A percentile compares a stretch with the other conserved stretches of the same genome.
Evolutionary conservation across 495 filamentous ascomycete species (phyloP).

Genomic region (Hypoxylon rickii): DNA sequence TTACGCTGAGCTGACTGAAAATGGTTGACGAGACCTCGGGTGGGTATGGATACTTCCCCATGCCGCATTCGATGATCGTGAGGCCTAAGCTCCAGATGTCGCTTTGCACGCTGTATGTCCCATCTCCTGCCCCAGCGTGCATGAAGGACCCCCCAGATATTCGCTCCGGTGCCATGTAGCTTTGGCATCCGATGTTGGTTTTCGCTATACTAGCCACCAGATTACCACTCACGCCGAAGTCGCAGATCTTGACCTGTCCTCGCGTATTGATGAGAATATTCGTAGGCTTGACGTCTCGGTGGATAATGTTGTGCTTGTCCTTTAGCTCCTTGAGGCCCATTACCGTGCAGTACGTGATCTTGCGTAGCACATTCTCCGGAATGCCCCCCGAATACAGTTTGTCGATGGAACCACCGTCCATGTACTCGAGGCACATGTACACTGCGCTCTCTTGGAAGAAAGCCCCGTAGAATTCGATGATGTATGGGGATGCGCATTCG

Average conservation of each 20-base stretch:
- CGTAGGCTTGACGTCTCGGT: slow-evolving; percentile 97
- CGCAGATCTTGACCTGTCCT: slow-evolving; percentile 96
- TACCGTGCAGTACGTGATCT: slow-evolving; percentile 87
- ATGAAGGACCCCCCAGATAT: slow-evolving; percentile 86
- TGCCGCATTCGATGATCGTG: slow-evolving; percentile 94
- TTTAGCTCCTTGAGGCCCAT: slow-evolving; percentile 93
- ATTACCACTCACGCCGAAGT: slow-evolving; percentile 97
- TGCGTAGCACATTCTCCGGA: slow-evolving; percentile 84
- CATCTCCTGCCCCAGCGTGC: slow-evolving; percentile 69
- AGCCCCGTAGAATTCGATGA: slow-evolving; percentile 97
- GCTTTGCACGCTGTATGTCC: slow-evolving; percentile 96
- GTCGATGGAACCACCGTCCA: slow-evolving; percentile 99
- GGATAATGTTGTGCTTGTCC: slow-evolving; percentile 99
- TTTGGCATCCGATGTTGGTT: slow-evolving; percentile 98
- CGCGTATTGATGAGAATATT: slow-evolving; percentile 91
- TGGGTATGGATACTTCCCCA: slow-evolving; percentile 95
- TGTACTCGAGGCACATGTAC: slow-evolving; percentile 99
- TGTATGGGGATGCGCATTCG: slow-evolving; percentile 91
- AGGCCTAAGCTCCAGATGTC: slow-evolving; percentile 97
- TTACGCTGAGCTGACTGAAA: slow-evolving; percentile 94
- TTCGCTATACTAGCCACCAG: slow-evolving; percentile 96
- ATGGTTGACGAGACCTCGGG: slow-evolving; percentile 99
- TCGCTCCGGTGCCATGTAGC: slow-evolving; percentile 98
- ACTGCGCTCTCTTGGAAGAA: slow-evolving; percentile 99
- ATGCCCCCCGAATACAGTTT: slow-evolving; percentile 94